These are phyloP conservation scores for Coleophoma cylindrospora DNA, from an alignment of 2,329 filamentous ascomycete species.

Conservation along the genomic window DNA sequence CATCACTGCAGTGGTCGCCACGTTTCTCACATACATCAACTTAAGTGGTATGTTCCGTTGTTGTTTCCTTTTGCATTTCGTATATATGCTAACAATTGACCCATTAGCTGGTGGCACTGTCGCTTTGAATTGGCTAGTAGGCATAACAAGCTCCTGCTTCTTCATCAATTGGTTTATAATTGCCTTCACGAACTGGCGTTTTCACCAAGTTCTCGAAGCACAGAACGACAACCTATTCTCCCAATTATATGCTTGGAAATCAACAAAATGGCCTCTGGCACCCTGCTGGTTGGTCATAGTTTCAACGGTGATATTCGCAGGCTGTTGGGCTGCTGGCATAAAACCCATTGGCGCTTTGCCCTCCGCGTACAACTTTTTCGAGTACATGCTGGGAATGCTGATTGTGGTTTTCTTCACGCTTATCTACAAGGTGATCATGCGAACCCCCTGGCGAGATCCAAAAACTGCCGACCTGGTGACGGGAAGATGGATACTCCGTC, in stretches of 20 bases:
- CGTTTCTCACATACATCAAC: conserved; percentile 10
- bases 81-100: neutral
- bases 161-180: conserved; percentile 49
- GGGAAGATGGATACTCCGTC: conserved; percentile 5
- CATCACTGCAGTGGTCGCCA: conserved; percentile 5
- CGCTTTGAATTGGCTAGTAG: conserved; percentile 11
- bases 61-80: neutral
- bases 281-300: conserved; percentile 4
- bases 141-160: conserved; percentile 5
- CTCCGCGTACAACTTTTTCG: conserved; percentile 8
- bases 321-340: neutral
- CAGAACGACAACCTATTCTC: conserved; percentile 29
- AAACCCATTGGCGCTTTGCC: neutral
- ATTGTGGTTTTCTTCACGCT: conserved; percentile 4
- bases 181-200: conserved; percentile 56
- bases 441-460: conserved; percentile 3
- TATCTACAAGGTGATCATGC: conserved; percentile 5
- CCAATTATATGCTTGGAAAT: conserved; percentile 5
- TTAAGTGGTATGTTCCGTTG: neutral
- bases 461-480: conserved; percentile 7
- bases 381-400: conserved; percentile 10
- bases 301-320: conserved; percentile 1
- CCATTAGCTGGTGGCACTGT: neutral
- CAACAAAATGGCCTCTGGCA: conserved; percentile 7
- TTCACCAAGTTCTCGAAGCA: conserved; percentile 47